Conservation (phyloP, 2,329 filamentous ascomycete genomes). For the Alternaria brassicae region DNA sequence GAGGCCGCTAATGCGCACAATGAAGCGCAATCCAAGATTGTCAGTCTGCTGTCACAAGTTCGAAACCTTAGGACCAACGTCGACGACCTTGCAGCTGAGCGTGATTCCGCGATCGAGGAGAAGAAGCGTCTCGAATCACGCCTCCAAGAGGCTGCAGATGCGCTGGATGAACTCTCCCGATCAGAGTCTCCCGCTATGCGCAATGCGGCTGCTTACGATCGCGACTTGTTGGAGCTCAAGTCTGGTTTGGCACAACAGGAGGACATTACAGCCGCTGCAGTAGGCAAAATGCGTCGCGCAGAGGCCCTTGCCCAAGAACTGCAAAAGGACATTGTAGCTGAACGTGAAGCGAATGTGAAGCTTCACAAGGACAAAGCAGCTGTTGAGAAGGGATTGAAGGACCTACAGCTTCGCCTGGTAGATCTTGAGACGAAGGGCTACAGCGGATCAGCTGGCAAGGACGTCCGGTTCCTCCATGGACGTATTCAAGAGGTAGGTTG, state of each 20-base stretch:
- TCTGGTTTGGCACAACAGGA: conserved; percentile 89
- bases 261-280: conserved; percentile 86
- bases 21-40: conserved; percentile 91
- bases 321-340: conserved; percentile 87
- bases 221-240: conserved; percentile 88
- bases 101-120: conserved; percentile 83
- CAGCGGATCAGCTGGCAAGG: conserved; percentile 83
- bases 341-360: conserved; percentile 80
- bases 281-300: conserved; percentile 96
- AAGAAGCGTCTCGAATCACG: conserved; percentile 88
- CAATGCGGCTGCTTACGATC: conserved; percentile 87
- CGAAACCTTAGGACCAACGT: conserved; percentile 81
- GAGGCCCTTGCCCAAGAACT: conserved; percentile 87
- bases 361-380: conserved; percentile 89
- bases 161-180: conserved; percentile 84
- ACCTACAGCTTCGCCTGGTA: conserved; percentile 86
- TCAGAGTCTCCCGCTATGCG: conserved; percentile 88
- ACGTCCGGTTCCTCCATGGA: conserved; percentile 93
- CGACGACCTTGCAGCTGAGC: conserved; percentile 84
- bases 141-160: conserved; percentile 84
- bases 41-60: conserved; percentile 88
- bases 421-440: conserved; percentile 98
- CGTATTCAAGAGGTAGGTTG: conserved; percentile 87
- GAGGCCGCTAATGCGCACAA: conserved; percentile 93
- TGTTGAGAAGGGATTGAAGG: conserved; percentile 88